These are phyloP conservation scores for Pseudogymnoascus sp. DNA, from an alignment of 2,329 filamentous ascomycete genomes.

Conservation along the genomic window DNA sequence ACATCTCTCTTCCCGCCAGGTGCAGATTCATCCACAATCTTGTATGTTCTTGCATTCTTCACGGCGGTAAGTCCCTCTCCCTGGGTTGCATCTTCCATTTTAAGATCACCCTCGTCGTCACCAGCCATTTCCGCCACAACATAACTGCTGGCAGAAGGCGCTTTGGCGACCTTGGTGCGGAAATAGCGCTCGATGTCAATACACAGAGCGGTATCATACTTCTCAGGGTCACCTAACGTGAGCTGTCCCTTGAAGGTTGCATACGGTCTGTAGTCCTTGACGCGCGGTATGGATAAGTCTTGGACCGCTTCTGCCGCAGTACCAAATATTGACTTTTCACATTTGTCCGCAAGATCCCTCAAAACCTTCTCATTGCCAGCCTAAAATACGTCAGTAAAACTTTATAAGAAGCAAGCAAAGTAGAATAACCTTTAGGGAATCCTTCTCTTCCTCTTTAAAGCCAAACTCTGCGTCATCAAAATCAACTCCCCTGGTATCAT, in stretches of 20 bases:
- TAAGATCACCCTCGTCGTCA: constrained; percentile 35
- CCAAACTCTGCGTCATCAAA: constrained; percentile 89
- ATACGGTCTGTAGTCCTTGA: constrained; percentile 70
- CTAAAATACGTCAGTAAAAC: constrained; percentile 33
- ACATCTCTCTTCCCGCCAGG: constrained; percentile 78
- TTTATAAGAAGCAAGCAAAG: neutral
- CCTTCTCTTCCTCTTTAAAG: constrained; percentile 86
- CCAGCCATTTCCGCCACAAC: constrained; percentile 45
- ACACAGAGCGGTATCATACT: constrained; percentile 65
- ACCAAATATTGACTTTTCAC: constrained; percentile 64
- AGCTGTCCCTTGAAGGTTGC: constrained; percentile 73
- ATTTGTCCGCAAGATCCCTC: constrained; percentile 57
- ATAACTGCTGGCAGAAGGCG: constrained; percentile 71
- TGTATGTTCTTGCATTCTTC: constrained; percentile 72
- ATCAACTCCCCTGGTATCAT: constrained; percentile 63
- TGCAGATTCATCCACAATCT: constrained; percentile 65
- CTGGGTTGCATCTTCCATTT: constrained; percentile 38
- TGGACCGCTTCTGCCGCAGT: constrained; percentile 80
- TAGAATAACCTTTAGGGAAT: constrained; percentile 52
- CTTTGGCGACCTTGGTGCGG: constrained; percentile 68
- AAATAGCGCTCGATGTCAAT: constrained; percentile 91
- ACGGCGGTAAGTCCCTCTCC: constrained; percentile 56
- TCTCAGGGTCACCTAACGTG: constrained; percentile 68
- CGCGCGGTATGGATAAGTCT: constrained; percentile 66
- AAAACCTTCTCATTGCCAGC: constrained; percentile 66